Conservation (phyloP, 257 asterid species). For the Verbena officinalis region DNA sequence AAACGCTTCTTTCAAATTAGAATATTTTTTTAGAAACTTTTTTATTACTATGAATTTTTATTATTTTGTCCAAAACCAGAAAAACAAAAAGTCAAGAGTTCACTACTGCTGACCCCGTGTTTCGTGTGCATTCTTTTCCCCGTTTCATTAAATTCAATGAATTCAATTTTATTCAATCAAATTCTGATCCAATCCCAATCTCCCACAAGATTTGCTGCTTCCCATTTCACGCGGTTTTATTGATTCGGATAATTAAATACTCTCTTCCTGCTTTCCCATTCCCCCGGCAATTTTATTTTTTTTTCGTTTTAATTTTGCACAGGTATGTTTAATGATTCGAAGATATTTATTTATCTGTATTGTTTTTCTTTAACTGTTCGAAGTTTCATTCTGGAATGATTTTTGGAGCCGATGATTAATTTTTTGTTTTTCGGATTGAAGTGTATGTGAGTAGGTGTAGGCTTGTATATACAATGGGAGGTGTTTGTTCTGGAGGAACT, state of each 20-base stretch:
- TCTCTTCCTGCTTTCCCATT: conserved; percentile 8
- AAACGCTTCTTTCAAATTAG: background rate
- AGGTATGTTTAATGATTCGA: conserved; percentile 24
- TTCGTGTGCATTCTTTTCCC: conserved; percentile 34
- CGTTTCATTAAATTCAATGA: conserved; percentile 37
- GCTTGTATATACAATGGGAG: conserved; percentile 70
- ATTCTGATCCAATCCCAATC: conserved; percentile 32
- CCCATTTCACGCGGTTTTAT: conserved; percentile 41
- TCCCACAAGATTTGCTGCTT: conserved; percentile 30
- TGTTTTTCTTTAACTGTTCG: background rate
- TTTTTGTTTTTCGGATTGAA: conserved; percentile 16
- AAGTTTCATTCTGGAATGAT: background rate
- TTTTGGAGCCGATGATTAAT: conserved; percentile 17
- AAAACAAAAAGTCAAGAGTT: conserved; percentile 40
- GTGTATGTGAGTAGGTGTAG: conserved; percentile 34
- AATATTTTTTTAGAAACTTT: background rate
- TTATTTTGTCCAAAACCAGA: background rate
- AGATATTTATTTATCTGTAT: background rate
- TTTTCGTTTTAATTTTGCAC: background rate
- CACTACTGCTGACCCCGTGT: conserved; percentile 51
- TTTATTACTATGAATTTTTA: background rate
- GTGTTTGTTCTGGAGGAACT: conserved; percentile 81
- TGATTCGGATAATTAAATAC: conserved; percentile 12
- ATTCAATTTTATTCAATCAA: conserved; percentile 31
- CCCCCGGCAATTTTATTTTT: background rate